Evolutionary conservation across 495 filamentous ascomycete species (phyloP).

Genomic region (Xylaria venustula): DNA sequence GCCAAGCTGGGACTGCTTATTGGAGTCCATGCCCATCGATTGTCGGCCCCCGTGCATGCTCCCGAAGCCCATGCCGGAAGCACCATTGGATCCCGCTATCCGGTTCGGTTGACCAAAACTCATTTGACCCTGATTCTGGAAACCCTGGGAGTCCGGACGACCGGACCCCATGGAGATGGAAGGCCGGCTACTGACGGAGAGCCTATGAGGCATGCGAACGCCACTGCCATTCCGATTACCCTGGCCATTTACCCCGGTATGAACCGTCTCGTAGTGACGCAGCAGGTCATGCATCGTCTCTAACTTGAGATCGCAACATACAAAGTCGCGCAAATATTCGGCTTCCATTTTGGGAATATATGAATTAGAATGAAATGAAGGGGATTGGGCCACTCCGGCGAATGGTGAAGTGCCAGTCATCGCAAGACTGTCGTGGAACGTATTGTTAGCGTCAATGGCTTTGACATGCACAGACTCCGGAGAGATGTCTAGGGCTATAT

Average conservation of each 20-base stretch:
- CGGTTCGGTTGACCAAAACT: constrained; percentile 28
- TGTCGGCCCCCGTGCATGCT: constrained; percentile 50
- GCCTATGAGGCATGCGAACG: constrained; percentile 28
- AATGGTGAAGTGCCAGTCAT: constrained; percentile 97
- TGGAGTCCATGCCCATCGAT: constrained; percentile 26
- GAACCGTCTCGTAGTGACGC: constrained; percentile 93
- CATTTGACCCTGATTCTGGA: constrained; percentile 36
- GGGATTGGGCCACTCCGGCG: constrained; percentile 70
- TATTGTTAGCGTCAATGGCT: constrained; percentile 19
- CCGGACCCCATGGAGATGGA: constrained; percentile 27
- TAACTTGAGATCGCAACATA: constrained; percentile 83
- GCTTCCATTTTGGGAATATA: constrained; percentile 98
- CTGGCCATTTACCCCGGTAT: constrained; percentile 53
- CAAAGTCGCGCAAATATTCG: constrained; percentile 94
- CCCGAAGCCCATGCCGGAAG: constrained; percentile 33
- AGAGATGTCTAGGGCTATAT: constrained; percentile 9
- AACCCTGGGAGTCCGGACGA: constrained; percentile 35
- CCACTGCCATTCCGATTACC: constrained; percentile 33
- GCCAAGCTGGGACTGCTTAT: constrained; percentile 27
- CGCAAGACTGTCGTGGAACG: constrained; percentile 65
- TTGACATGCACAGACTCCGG: background rate
- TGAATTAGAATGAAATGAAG: constrained; percentile 94
- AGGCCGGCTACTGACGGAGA: constrained; percentile 24
- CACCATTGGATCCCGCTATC: constrained; percentile 17
- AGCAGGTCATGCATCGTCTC: constrained; percentile 91